These are phyloP conservation scores for Cyclocybe cylindracea DNA, from an alignment of 768 basidiomycete genomes.

Conservation along the genomic window DNA sequence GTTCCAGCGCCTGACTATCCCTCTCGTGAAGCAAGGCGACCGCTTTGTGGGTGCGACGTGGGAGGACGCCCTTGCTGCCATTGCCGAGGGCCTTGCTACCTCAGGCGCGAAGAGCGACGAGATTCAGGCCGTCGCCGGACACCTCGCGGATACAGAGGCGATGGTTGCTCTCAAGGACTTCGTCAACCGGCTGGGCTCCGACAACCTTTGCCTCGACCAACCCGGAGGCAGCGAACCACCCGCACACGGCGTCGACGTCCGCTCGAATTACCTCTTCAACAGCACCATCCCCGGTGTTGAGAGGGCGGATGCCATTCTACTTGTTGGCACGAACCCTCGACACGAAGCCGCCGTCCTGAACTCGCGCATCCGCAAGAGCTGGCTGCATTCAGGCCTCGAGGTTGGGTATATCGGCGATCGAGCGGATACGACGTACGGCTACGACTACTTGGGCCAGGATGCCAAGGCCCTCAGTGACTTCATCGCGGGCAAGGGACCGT, in stretches of 20 bases:
- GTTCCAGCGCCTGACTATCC: conserved; percentile 93
- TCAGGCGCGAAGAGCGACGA: conserved; percentile 89
- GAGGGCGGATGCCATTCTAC: conserved; percentile 86
- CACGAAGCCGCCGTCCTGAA: conserved; percentile 98
- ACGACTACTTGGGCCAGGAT: conserved; percentile 84
- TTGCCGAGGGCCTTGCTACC: conserved; percentile 74
- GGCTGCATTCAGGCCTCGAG: conserved; percentile 85
- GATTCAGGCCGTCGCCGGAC: conserved; percentile 93
- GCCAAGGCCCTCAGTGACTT: conserved; percentile 78
- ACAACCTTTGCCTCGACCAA: conserved; percentile 87
- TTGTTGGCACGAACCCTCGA: conserved; percentile 95
- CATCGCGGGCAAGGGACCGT: conserved; percentile 73
- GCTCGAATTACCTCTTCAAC: conserved; percentile 97
- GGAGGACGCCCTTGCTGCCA: conserved; percentile 82
- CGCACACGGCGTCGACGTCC: conserved; percentile 82
- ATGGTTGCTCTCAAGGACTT: conserved; percentile 94
- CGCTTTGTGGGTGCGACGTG: conserved; percentile 89
- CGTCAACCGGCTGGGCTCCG: conserved; percentile 90
- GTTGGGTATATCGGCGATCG: conserved; percentile 90
- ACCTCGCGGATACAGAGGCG: conserved; percentile 91
- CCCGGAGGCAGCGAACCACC: conserved; percentile 67
- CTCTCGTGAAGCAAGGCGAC: conserved; percentile 88
- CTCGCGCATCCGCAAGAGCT: conserved; percentile 94
- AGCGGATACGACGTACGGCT: conserved; percentile 90
- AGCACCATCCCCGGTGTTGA: conserved; percentile 89